Percentiles rank a stretch among this genome's conserved stretches.
phyloP scores from a whole-genome alignment of 768 basidiomycete genomes.

The Clitopilus hobsonii region DNA sequence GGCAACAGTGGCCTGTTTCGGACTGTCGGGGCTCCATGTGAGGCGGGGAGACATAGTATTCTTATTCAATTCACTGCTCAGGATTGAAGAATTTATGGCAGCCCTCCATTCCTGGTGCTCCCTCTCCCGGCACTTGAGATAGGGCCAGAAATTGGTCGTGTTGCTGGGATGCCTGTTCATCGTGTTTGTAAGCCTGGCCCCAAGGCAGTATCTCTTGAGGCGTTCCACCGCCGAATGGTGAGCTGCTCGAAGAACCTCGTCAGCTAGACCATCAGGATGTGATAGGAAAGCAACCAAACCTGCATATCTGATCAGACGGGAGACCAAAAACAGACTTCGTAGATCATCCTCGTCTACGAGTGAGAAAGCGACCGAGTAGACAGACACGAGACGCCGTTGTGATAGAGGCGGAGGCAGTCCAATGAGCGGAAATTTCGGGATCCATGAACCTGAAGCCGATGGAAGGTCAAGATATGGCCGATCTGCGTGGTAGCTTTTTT shows the following conservation, averaged over 20 bases:
- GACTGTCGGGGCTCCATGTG: slow-evolving; percentile 59
- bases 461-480: not conserved
- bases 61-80: slow-evolving; percentile 33
- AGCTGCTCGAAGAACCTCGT: slow-evolving; percentile 31
- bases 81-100: slow-evolving; percentile 45
- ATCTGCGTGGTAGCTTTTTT: not conserved
- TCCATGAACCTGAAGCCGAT: not conserved
- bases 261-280: slow-evolving; percentile 3
- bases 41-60: slow-evolving; percentile 34
- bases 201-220: slow-evolving; percentile 42
- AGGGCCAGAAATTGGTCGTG: slow-evolving; percentile 71
- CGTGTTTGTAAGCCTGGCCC: slow-evolving; percentile 39
- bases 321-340: slow-evolving; percentile 34
- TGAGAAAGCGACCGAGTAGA: not conserved
- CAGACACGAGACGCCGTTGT: not conserved
- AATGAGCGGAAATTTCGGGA: not conserved
- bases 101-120: slow-evolving; percentile 35
- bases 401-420: not conserved
- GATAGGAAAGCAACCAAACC: slow-evolving; percentile 29
- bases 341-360: not conserved
- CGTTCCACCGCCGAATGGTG: slow-evolving; percentile 56
- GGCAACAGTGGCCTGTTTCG: slow-evolving; percentile 51
- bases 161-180: slow-evolving; percentile 32
- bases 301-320: slow-evolving; percentile 59
- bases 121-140: slow-evolving; percentile 44